Evolutionary conservation across 441 rosid genomes (phyloP).

Genomic region (Mallotus repandus): DNA sequence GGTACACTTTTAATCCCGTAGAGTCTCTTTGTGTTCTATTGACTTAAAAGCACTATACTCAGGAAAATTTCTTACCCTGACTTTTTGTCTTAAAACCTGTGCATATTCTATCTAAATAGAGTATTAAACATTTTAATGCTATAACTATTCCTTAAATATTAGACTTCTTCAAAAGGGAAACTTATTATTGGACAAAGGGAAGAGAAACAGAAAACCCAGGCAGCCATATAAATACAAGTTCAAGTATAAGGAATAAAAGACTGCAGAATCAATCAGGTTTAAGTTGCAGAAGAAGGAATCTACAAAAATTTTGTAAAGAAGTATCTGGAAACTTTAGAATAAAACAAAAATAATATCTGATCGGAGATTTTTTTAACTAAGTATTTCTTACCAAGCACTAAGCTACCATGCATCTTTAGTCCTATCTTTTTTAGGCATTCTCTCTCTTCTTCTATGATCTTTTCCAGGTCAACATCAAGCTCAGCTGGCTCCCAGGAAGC

Average conservation of each 20-base stretch:
- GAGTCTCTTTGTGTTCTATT: neutral
- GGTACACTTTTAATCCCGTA: neutral
- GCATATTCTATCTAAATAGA: neutral
- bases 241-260: neutral
- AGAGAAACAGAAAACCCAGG: neutral
- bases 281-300: neutral
- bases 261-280: neutral
- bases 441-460: constrained; percentile 74
- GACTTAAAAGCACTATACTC: neutral
- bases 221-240: neutral
- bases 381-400: constrained; percentile 61
- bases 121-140: neutral
- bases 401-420: constrained; percentile 53
- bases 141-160: neutral
- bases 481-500: constrained; percentile 46
- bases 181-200: neutral
- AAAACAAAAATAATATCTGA: neutral
- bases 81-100: neutral
- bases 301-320: neutral
- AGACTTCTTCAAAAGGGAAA: neutral
- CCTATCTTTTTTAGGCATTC: constrained; percentile 72
- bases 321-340: neutral
- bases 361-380: neutral
- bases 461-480: constrained; percentile 54
- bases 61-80: neutral